Percentiles rank a stretch among this genome's conserved stretches.
Conservation (phyloP, 176 grass and related monocot genomes). For the Microstegium vimineum region DNA sequence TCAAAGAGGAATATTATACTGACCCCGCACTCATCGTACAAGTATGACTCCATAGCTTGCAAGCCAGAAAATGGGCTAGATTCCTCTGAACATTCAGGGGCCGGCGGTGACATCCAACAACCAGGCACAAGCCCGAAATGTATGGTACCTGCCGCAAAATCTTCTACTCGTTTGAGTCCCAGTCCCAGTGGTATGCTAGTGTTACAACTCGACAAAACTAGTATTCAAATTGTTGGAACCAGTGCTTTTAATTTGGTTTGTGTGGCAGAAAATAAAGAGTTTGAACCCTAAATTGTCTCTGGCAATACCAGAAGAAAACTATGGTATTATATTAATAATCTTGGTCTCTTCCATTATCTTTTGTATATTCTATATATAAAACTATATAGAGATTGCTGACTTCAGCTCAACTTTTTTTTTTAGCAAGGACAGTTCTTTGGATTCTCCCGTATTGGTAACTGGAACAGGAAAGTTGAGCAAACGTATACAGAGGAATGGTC, state of each 20-base stretch:
- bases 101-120: slow-evolving; percentile 19
- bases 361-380: background rate
- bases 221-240: background rate
- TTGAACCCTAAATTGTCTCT: background rate
- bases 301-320: background rate
- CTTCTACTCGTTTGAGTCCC: background rate
- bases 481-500: no score
- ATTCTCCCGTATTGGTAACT: no score
- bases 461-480: no score
- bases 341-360: background rate
- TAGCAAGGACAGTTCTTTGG: background rate
- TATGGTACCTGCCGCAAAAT: background rate
- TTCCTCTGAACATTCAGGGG: background rate
- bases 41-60: background rate
- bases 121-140: slow-evolving; percentile 13
- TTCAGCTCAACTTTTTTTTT: background rate
- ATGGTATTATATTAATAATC: background rate
- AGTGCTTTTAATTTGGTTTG: background rate
- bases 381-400: background rate
- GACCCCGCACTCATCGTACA: background rate
- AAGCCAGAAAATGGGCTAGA: background rate
- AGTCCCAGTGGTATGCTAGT: background rate
- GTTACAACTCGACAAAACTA: background rate
- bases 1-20: background rate
- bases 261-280: background rate